These are phyloP conservation scores for Echinochloa phyllopogon DNA, from an alignment of 176 grass and related monocot species.

Conservation along the genomic window DNA sequence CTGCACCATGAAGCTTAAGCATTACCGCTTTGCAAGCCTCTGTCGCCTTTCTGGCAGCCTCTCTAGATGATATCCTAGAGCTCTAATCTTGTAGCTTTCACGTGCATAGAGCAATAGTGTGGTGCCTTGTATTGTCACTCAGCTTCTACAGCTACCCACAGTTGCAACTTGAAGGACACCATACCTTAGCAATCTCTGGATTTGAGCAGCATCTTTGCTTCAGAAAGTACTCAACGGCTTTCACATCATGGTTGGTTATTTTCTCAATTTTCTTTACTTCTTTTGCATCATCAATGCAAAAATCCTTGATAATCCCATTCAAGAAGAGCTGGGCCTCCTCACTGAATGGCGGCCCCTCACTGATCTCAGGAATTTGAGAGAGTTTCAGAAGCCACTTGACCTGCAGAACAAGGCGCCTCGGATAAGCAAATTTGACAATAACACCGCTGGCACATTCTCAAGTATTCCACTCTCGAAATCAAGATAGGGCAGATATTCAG, in stretches of 20 bases:
- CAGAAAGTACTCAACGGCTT: conserved; percentile 91
- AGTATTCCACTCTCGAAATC: not conserved
- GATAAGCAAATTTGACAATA: conserved; percentile 6
- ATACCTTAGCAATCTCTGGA: conserved; percentile 82
- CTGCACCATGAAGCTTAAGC: too few relatives aligned
- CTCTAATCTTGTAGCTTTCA: too few relatives aligned
- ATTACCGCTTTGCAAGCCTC: too few relatives aligned
- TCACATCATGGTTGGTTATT: conserved; percentile 95
- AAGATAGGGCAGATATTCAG: not conserved
- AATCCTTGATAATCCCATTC: conserved; percentile 69
- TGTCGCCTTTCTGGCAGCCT: too few relatives aligned
- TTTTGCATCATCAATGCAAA: conserved; percentile 63
- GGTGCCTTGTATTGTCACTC: conserved; percentile 15
- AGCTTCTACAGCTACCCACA: not conserved
- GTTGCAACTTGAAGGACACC: not conserved
- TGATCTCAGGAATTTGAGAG: conserved; percentile 79
- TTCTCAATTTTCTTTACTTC: conserved; percentile 94
- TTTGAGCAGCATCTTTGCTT: conserved; percentile 86
- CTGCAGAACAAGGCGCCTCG: conserved; percentile 44
- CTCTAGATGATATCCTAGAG: too few relatives aligned
- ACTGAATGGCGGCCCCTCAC: conserved; percentile 80
- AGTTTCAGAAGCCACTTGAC: conserved; percentile 91
- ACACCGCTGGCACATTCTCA: not conserved
- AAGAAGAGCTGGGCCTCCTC: conserved; percentile 69
- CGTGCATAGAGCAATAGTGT: too few relatives aligned